phyloP scores from a whole-genome alignment of 2,329 filamentous ascomycete genomes.

The Diplodia scrobiculata region DNA sequence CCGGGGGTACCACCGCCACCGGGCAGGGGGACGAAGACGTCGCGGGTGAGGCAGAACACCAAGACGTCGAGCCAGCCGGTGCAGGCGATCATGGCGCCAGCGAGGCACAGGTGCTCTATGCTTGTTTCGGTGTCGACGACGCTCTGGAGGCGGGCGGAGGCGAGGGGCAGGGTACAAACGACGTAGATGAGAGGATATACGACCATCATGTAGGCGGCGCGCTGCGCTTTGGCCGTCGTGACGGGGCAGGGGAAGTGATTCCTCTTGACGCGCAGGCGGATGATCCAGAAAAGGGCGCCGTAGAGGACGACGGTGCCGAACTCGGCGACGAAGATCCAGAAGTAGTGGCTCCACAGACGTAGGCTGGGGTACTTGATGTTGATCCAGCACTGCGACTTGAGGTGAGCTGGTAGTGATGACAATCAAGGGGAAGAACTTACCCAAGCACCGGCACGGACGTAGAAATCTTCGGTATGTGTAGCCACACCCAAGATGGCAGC shows the following conservation, averaged over 20 bases:
- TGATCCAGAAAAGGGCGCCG: conserved; percentile 46
- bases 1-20: conserved; percentile 40
- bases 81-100: conserved; percentile 59
- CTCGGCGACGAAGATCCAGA: conserved; percentile 64
- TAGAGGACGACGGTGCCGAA: conserved; percentile 58
- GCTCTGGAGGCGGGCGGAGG: conserved; percentile 63
- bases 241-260: conserved; percentile 43
- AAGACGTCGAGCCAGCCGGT: conserved; percentile 62
- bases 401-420: background rate
- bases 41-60: conserved; percentile 61
- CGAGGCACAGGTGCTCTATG: conserved; percentile 53
- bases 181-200: conserved; percentile 71
- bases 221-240: conserved; percentile 42
- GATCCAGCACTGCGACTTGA: conserved; percentile 60
- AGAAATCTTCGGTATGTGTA: conserved; percentile 52
- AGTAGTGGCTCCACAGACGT: conserved; percentile 64
- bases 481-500: conserved; percentile 58
- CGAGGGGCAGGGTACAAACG: conserved; percentile 67
- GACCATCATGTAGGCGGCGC: conserved; percentile 61
- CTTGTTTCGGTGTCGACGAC: conserved; percentile 57
- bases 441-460: conserved; percentile 67
- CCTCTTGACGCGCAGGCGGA: conserved; percentile 43
- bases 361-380: conserved; percentile 57
- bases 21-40: conserved; percentile 57
- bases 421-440: conserved; percentile 36